Evolutionary conservation across 2,329 filamentous ascomycete genomes (phyloP).

Genomic region (Colletotrichum karsti): DNA sequence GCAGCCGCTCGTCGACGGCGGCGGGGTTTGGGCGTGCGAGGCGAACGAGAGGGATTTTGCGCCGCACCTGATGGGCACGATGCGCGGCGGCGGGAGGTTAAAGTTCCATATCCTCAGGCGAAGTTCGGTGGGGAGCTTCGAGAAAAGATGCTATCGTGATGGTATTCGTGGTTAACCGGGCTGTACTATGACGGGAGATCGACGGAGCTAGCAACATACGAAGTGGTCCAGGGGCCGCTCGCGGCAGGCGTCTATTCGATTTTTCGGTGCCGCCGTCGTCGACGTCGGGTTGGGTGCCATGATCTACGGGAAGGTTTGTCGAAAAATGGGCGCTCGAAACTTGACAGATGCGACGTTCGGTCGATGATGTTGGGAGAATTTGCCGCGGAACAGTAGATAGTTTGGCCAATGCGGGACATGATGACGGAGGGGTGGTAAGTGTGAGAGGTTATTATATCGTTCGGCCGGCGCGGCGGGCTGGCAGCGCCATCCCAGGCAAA

Average conservation of each 20-base stretch:
- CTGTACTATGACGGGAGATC: constrained; percentile 11
- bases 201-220: constrained; percentile 24
- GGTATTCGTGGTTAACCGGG: constrained; percentile 3
- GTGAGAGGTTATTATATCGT: constrained; percentile 26
- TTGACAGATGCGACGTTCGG: neutral
- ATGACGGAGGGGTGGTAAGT: constrained; percentile 11
- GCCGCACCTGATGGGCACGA: constrained; percentile 53
- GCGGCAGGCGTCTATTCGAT: neutral
- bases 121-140: constrained; percentile 53
- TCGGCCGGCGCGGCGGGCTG: constrained; percentile 9
- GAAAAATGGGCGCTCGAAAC: neutral
- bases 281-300: constrained; percentile 7
- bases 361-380: neutral
- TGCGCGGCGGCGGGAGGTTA: constrained; percentile 50
- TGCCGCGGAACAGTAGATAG: neutral
- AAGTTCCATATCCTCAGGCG: constrained; percentile 57
- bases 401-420: constrained; percentile 15
- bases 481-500: constrained; percentile 21
- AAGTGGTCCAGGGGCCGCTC: constrained; percentile 14
- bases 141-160: constrained; percentile 48
- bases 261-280: neutral
- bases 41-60: constrained; percentile 37
- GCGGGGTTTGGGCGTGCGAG: constrained; percentile 2
- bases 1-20: constrained; percentile 42
- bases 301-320: neutral